Evolutionary conservation across 805 yeast genomes (phyloP).

Genomic region (Jamesozyma lodderae): DNA sequence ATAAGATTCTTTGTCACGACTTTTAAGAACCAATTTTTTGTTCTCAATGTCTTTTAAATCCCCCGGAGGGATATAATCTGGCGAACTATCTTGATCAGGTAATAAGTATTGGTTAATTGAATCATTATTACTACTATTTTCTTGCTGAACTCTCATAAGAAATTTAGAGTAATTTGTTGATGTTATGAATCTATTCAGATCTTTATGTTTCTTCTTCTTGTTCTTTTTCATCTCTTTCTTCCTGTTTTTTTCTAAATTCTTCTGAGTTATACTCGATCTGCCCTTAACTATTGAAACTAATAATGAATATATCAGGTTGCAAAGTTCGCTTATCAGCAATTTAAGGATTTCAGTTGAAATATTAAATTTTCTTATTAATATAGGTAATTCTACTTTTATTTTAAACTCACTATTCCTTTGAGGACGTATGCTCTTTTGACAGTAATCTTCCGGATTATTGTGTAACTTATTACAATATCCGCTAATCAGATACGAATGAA

Average conservation of each 20-base stretch:
- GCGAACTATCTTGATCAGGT: constrained; percentile 25
- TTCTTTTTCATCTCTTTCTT: too few relatives aligned
- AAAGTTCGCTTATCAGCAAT: background rate
- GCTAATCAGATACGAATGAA: constrained; percentile 14
- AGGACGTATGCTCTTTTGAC: background rate
- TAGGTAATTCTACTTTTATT: background rate
- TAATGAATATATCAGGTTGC: background rate
- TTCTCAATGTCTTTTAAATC: background rate
- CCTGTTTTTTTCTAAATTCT: too few relatives aligned
- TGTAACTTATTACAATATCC: constrained; percentile 17
- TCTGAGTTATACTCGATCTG: background rate
- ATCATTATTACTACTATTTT: constrained; percentile 10
- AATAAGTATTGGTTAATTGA: constrained; percentile 8
- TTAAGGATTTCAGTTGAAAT: background rate
- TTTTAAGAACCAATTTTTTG: constrained; percentile 1
- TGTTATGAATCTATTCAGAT: constrained; percentile 19
- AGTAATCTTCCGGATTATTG: constrained; percentile 12
- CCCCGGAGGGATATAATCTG: constrained; percentile 15
- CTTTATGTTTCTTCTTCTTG: constrained; percentile 6
- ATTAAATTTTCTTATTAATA: background rate
- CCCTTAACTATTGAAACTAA: background rate
- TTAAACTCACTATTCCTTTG: background rate
- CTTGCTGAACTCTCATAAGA: constrained; percentile 7
- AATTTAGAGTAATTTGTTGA: constrained; percentile 21
- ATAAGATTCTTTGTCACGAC: constrained; percentile 3